Base-by-base conservation (phyloP, 306 rosid genomes). In the Vigna mungo region DNA sequence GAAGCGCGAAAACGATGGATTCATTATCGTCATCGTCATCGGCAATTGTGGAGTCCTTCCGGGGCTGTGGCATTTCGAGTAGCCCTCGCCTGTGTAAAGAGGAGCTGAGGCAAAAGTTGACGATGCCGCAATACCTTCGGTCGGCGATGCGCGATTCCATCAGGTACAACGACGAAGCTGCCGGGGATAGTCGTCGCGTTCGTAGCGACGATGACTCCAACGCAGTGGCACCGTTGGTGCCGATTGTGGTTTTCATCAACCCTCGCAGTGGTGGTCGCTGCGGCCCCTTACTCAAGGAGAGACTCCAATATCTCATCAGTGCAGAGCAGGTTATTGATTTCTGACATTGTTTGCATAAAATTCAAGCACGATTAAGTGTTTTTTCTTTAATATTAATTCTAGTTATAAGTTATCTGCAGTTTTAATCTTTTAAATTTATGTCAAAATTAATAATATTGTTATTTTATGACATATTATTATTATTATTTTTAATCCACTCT, bases 261-360 rank as follows among this genome's bases (percentile, higher is more conserved):
- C 85, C 92, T 2, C 80, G 61, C 0, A 96, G 99, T 63, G 99
- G 99, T 17, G 99, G 98, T 0, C 89, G 99, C 11, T 88, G 84
- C 5, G 98, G 99, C 1, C 90, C 91, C 0, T 58, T 79, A 71
- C 99, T 96, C 18, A 96, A 86, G 85, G 94, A 89, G 76, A 85
- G 91, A 84, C 96, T 96, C 27, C 91, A 87, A 80, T 77, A 81
- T 72, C 69, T 92, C 61, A 89, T 96, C 83, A 83, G 97, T 17
- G 97, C 88, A 77, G 98, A 92, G 76, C 99, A 96, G 97, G 99
- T 94, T 12, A 44, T 44, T 11, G 0, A 14, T 48, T 17, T 36
- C 41, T 34, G 58, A 39, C 16, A 21, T 71, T 77, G 3, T 67
- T 12, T 44, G 49, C 16, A 3, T 12, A 44, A 11, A 41, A 9